Base-by-base conservation (phyloP, 352 stramenopile species). In the Pythium dissimile region DNA sequence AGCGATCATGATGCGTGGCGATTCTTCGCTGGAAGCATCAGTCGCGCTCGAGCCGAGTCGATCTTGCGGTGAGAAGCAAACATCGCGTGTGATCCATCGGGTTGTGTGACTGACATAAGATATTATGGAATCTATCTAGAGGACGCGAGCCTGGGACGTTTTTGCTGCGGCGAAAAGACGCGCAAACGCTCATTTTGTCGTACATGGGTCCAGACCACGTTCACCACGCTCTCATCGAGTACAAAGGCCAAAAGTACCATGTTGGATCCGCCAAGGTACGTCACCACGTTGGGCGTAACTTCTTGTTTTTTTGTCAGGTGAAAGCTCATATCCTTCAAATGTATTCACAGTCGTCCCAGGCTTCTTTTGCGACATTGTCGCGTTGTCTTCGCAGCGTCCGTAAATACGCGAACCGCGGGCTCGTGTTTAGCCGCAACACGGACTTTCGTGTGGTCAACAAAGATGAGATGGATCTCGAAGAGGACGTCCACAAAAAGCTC, bases 161-260 rank as follows among this genome's bases (percentile, higher is more conserved):
- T 39, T 54, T 94, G 26, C 51, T 94, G 49, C 82, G 84, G 11
- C 78, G 84, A 20, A 94, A 94, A 43, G 82, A 94, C 57, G 75
- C 82, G 1, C 80, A 84, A 45, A 94, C 84, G 34, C 55, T 94
- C 21, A 74, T 94, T 39, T 64, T 94, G n/a, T 94, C 84, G 41
- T 94, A 94, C 32, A 54, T 88, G 9, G 80, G 83, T 1, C 39
- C 59, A 0, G 59, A 69, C 8, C 77, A 94, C 35, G 68, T 89
- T n/a, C 84, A 92, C 49, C 84, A 94, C 50, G 84, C 89, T 27
- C 69, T 94, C 1, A 84, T 94, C 26, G 84, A 91, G 56, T 94
- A 69, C 51, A 67, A 75, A 5, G 72, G 82, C 35, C 73, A 84
- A 31, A 71, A 66, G 50, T 94, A 92, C 51, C 79, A 92, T 49